Conservation (phyloP, 306 rosid genomes). For the Aeschynomene evenia region DNA sequence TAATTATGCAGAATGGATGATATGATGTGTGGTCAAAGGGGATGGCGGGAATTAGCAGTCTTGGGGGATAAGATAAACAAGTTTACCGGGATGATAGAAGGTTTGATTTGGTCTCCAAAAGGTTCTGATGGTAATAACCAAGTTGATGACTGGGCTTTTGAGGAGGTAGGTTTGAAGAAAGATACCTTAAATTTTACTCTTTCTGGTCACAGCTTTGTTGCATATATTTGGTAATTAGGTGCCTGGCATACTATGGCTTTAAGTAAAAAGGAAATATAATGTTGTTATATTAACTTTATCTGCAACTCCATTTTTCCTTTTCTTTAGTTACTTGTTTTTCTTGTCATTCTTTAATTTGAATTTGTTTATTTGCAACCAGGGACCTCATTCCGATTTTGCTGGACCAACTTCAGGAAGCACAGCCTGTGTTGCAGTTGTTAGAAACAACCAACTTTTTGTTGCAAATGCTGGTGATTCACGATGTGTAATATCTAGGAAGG, state of each 20-base stretch:
- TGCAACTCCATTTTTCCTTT: not conserved
- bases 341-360: constrained; percentile 17
- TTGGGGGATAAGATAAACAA: constrained; percentile 92
- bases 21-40: constrained; percentile 99
- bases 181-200: constrained; percentile 9
- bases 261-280: not conserved
- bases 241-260: constrained; percentile 15
- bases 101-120: constrained; percentile 93
- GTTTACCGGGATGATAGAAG: constrained; percentile 95
- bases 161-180: constrained; percentile 63
- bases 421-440: constrained; percentile 86
- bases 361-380: constrained; percentile 49
- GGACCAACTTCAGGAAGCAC: constrained; percentile 99
- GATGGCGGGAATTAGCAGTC: constrained; percentile 93
- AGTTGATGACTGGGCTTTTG: constrained; percentile 84
- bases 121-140: constrained; percentile 56
- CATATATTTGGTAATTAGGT: constrained; percentile 24
- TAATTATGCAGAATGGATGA: constrained; percentile 84
- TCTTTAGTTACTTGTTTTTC: not conserved
- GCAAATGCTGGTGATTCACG: constrained; percentile 99
- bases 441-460: constrained; percentile 75
- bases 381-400: constrained; percentile 92
- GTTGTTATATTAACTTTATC: constrained; percentile 3
- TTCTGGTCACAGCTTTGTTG: constrained; percentile 6
- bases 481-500: constrained; percentile 90